phyloP scores from a whole-genome alignment of 164 flowering plant genomes.

The Cinnamomum chago region DNA sequence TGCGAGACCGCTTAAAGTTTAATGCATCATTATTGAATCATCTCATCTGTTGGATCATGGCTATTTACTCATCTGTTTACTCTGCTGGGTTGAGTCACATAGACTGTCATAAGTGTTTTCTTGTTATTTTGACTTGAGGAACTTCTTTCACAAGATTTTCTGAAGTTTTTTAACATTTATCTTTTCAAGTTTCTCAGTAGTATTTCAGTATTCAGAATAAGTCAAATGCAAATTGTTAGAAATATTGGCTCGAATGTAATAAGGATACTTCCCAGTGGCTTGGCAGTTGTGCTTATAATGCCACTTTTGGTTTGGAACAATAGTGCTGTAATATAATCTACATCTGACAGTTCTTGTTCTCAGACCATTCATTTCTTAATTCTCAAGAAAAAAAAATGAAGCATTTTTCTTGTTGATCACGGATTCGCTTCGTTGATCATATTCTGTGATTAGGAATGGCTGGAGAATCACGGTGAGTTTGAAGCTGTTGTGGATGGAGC shows the following conservation, averaged over 20 bases:
- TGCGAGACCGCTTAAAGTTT: too few relatives aligned
- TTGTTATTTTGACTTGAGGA: neutral
- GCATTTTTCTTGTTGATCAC: neutral
- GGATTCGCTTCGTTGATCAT: neutral
- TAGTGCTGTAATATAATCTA: neutral
- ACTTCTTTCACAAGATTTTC: neutral
- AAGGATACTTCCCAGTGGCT: too few relatives aligned
- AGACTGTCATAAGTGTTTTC: neutral
- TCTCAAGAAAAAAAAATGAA: neutral
- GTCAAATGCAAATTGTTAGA: too few relatives aligned
- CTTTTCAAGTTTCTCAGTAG: neutral
- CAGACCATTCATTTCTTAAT: neutral
- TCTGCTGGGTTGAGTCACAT: neutral
- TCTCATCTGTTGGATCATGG: too few relatives aligned
- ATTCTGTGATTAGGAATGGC: slow-evolving; percentile 53
- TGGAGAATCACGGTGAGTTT: slow-evolving; percentile 50
- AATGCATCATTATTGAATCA: too few relatives aligned
- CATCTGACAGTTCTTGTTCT: neutral
- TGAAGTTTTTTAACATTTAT: neutral
- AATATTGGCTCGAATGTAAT: too few relatives aligned
- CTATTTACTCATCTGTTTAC: neutral
- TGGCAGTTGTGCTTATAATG: too few relatives aligned
- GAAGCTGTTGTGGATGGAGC: slow-evolving; percentile 86
- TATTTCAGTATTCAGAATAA: neutral
- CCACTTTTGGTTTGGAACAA: neutral